Evolutionary conservation across 371 early-diverging fungal genomes (phyloP), one percentile per base, ranked within the genome.

Genomic region (Sporodiniella umbellata): DNA sequence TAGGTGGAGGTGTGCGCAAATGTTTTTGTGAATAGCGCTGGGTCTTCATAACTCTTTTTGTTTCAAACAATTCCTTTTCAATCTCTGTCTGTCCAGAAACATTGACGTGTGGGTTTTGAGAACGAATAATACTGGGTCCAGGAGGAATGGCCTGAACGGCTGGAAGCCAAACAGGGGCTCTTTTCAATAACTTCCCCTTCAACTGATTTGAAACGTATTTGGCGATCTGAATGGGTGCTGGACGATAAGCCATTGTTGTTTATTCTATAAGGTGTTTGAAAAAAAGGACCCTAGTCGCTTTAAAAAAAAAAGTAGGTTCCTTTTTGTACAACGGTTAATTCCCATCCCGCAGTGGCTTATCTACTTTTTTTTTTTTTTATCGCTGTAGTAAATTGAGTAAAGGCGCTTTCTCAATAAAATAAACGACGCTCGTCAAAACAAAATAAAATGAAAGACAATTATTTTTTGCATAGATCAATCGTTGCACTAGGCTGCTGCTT

Each of bases 81-180:
- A 66, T 51, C n/a, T 58, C 55, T 15, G 66, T 51, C 28, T 66
- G 64, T 8, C 61, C 67, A 19, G 78, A 48, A 3, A 77, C 55
- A 35, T 76, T 74, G 48, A 62, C 64, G 25, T 65, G 54, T 24
- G 66, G 62, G 51, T 70, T 68, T 18, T 61, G 63, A 15, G 73
- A 64, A 48, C 86, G 85, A 54, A 84, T 78, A 38, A 86, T 51
- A 28, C 83, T 82, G 46, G 84, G 85, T 26, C 81, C 79, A 30
- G 85, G 80, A n/a, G 86, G 88, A 31, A 70, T 54, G 28, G 57
- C 51, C 24, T 80, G 67, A 44, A 86, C 71, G 8, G 79, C 85
- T 22, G 68, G 62, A 24, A 80, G 80, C 88, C 88, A 87, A 10
- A 75, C 75, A 11, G 88, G 88, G 33, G 69, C 60, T 42, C 67